A percentile compares a stretch with the other conserved stretches of the same genome.
These are phyloP conservation scores for Sporothrix dimorphospora DNA, from an alignment of 2,329 filamentous ascomycete genomes.

Conservation along the genomic window DNA sequence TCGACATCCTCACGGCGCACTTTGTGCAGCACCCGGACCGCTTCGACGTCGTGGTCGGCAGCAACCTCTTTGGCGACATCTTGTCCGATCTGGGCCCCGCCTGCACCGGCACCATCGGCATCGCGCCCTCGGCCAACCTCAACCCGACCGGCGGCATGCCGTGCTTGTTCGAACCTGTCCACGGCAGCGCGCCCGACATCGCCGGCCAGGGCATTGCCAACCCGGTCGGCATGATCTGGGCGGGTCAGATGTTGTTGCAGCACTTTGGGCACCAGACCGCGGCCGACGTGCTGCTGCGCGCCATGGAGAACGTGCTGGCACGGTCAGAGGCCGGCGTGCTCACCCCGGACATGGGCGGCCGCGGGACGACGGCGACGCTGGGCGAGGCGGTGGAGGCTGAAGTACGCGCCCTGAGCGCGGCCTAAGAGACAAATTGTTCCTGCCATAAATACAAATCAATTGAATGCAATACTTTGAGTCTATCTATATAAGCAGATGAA, in stretches of 20 bases:
- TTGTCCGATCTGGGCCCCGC: constrained; percentile 69
- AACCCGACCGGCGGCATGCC: constrained; percentile 58
- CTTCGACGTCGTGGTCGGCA: constrained; percentile 65
- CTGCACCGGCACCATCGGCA: constrained; percentile 69
- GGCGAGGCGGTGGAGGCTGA: background rate
- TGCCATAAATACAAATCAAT: no score
- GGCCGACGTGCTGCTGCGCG: constrained; percentile 50
- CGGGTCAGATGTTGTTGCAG: constrained; percentile 55
- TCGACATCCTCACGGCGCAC: constrained; percentile 53
- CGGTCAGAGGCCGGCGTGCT: constrained; percentile 44
- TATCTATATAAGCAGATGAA: no score
- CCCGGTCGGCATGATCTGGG: constrained; percentile 59
- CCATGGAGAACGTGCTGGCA: constrained; percentile 54
- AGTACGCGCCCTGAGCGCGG: no score
- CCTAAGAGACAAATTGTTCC: no score
- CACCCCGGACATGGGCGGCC: constrained; percentile 56
- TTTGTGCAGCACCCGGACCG: constrained; percentile 64
- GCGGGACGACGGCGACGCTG: constrained; percentile 31
- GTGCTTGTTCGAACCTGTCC: constrained; percentile 62
- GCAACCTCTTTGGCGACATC: constrained; percentile 62
- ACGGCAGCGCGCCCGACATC: constrained; percentile 59
- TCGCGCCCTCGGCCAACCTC: constrained; percentile 67
- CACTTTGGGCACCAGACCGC: constrained; percentile 57
- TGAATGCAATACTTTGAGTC: no score
- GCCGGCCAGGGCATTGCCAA: constrained; percentile 57